These are phyloP conservation scores for Podosphaera aphanis DNA, from an alignment of 2,329 filamentous ascomycete species.

Conservation along the genomic window DNA sequence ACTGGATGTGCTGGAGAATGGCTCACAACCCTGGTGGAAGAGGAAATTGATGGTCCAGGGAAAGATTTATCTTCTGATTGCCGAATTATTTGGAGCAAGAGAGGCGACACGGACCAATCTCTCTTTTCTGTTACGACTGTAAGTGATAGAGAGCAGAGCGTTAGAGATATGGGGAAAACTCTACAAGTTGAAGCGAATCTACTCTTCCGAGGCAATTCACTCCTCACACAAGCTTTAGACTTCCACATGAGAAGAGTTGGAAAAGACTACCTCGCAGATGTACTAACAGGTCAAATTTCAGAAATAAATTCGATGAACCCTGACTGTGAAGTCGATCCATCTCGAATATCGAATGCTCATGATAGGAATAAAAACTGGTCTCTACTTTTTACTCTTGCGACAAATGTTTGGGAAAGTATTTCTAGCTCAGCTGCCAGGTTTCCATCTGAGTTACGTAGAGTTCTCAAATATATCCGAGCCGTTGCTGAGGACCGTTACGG, in stretches of 20 bases:
- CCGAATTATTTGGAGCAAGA: constrained; percentile 46
- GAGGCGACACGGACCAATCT: constrained; percentile 49
- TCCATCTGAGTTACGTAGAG: constrained; percentile 58
- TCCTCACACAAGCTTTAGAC: constrained; percentile 81
- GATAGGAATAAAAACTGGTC: constrained; percentile 71
- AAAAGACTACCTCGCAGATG: constrained; percentile 76
- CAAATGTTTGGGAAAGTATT: constrained; percentile 69
- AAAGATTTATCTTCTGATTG: constrained; percentile 51
- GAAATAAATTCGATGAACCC: constrained; percentile 81
- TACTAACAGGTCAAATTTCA: constrained; percentile 59
- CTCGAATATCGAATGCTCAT: constrained; percentile 39
- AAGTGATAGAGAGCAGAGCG: constrained; percentile 45
- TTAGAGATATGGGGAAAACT: constrained; percentile 57
- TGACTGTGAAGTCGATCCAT: constrained; percentile 88
- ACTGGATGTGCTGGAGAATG: constrained; percentile 66
- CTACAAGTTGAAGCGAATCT: constrained; percentile 76
- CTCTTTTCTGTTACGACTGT: constrained; percentile 22
- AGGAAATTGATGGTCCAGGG: constrained; percentile 84
- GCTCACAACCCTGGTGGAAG: constrained; percentile 81
- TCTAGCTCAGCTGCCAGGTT: constrained; percentile 48
- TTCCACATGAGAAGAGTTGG: constrained; percentile 88
- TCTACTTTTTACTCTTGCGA: constrained; percentile 51
- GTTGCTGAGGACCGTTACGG: constrained; percentile 90
- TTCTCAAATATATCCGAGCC: constrained; percentile 75
- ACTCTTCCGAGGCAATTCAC: constrained; percentile 80